Evolutionary conservation across 2,329 filamentous ascomycete species (phyloP).

Genomic region (Botrytis aclada): DNA sequence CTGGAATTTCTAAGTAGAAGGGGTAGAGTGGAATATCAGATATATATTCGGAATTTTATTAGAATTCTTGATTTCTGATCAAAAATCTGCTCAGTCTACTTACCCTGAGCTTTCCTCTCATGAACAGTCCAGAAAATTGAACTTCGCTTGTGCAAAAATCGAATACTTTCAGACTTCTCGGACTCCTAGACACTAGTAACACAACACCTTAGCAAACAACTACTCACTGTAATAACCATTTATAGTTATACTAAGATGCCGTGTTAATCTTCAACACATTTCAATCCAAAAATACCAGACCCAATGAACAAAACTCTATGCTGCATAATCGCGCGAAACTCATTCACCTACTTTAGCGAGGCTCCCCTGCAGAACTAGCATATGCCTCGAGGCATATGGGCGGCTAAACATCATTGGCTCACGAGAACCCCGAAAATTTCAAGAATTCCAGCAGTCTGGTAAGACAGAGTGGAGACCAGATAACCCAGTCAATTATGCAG

Average conservation of each 20-base stretch:
- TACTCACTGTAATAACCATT: background rate
- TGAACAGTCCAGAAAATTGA: no score
- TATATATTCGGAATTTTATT: no score
- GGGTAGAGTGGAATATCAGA: fast-evolving
- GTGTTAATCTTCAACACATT: background rate
- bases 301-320: background rate
- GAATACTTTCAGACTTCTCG: background rate
- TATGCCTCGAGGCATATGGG: background rate
- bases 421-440: background rate
- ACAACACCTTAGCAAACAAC: background rate
- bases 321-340: background rate
- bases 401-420: background rate
- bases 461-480: background rate
- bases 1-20: background rate
- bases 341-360: background rate
- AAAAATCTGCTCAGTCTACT: fast-evolving
- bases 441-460: background rate
- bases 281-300: background rate
- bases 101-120: fast-evolving
- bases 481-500: background rate
- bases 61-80: no score
- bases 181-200: background rate
- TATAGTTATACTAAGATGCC: background rate
- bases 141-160: no score
- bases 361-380: background rate